Conservation (phyloP, 2,329 filamentous ascomycete species). For the Bipolaris oryzae region DNA sequence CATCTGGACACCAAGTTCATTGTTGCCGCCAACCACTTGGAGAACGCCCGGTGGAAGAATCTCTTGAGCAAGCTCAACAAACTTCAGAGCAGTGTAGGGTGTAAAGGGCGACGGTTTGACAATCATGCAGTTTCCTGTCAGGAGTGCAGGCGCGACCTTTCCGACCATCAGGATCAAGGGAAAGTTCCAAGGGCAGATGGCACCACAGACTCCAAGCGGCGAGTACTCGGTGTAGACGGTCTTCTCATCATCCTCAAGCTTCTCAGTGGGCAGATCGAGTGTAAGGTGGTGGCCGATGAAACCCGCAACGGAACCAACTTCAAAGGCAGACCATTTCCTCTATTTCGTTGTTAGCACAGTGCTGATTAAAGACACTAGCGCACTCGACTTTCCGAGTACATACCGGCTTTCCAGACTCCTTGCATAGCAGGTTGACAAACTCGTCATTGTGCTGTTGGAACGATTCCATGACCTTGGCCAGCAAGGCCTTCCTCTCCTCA, state of each 20-base stretch:
- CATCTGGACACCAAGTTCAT: constrained; percentile 64
- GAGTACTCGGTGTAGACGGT: constrained; percentile 54
- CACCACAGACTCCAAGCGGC: constrained; percentile 55
- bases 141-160: constrained; percentile 63
- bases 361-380: no score
- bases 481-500: constrained; percentile 42
- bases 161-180: constrained; percentile 59
- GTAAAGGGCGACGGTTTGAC: constrained; percentile 64
- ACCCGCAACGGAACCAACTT: constrained; percentile 45
- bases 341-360: constrained; percentile 23
- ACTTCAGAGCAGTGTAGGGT: constrained; percentile 64
- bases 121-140: constrained; percentile 63
- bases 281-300: constrained; percentile 49
- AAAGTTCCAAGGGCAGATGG: constrained; percentile 55
- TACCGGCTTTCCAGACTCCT: constrained; percentile 48
- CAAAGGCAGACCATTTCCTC: constrained; percentile 51
- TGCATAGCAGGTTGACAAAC: constrained; percentile 41
- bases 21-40: constrained; percentile 65
- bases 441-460: constrained; percentile 38
- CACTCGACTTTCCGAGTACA: not conserved
- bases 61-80: constrained; percentile 63
- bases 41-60: constrained; percentile 69
- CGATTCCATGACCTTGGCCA: constrained; percentile 35
- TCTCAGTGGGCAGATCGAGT: constrained; percentile 48
- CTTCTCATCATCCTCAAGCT: constrained; percentile 54